phyloP scores from a whole-genome alignment of 371 early-diverging fungal genomes.

The Syncephalastrum contaminatum region DNA sequence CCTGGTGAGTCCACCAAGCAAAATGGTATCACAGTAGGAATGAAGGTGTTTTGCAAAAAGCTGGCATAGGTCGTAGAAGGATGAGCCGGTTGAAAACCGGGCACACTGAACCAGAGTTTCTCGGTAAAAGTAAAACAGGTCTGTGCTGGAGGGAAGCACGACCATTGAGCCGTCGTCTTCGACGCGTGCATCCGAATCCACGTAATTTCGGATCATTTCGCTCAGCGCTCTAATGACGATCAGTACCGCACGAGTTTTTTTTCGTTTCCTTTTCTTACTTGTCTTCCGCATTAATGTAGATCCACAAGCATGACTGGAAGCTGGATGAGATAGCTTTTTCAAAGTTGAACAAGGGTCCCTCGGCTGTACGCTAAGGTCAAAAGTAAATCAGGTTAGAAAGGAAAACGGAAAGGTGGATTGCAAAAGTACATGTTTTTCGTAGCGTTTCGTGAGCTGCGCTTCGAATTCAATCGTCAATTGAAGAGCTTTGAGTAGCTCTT shows the following conservation, averaged over 20 bases:
- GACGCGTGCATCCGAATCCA: slow-evolving; percentile 25
- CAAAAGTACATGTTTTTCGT: slow-evolving; percentile 47
- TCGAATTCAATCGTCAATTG: slow-evolving; percentile 91
- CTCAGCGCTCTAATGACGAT: slow-evolving; percentile 42
- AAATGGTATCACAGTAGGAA: slow-evolving; percentile 69
- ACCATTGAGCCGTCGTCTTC: slow-evolving; percentile 61
- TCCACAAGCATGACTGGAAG: slow-evolving; percentile 84
- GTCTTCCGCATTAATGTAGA: slow-evolving; percentile 85
- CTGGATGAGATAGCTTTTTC: slow-evolving; percentile 72
- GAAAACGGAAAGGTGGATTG: background rate
- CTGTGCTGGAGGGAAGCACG: slow-evolving; percentile 86
- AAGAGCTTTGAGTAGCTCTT: slow-evolving; percentile 69
- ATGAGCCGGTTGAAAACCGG: slow-evolving; percentile 79
- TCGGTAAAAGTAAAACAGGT: slow-evolving; percentile 86
- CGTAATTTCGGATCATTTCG: slow-evolving; percentile 62
- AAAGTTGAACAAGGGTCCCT: slow-evolving; percentile 45
- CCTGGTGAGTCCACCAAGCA: slow-evolving; percentile 68
- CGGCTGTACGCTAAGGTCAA: background rate
- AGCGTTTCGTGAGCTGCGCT: slow-evolving; percentile 74
- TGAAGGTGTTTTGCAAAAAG: slow-evolving; percentile 80
- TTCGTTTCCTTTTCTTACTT: slow-evolving; percentile 37
- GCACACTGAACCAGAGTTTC: slow-evolving; percentile 84
- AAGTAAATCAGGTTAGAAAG: background rate
- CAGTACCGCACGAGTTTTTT: background rate
- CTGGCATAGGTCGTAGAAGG: slow-evolving; percentile 72